Conservation (phyloP, 2,329 filamentous ascomycete genomes). For the Fonsecaea nubica region DNA sequence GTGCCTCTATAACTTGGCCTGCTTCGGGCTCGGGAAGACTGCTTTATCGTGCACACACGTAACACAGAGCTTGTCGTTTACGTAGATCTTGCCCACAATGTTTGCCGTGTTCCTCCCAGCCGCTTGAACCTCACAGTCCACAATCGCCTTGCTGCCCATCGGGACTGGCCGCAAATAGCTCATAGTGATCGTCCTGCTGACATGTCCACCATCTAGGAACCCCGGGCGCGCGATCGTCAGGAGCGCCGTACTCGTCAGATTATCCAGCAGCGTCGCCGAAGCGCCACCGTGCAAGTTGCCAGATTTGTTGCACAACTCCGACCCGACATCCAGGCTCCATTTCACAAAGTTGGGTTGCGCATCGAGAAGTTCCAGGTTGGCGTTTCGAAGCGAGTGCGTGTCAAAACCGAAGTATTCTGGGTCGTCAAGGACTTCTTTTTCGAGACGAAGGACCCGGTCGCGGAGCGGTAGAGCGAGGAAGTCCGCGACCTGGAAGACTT, state of each 20-base stretch:
- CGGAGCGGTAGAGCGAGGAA: slow-evolving; percentile 23
- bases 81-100: slow-evolving; percentile 31
- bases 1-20: slow-evolving; percentile 24
- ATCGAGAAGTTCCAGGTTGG: slow-evolving; percentile 25
- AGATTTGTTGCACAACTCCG: slow-evolving; percentile 33
- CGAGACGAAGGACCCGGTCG: slow-evolving; percentile 30
- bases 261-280: slow-evolving; percentile 71
- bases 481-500: slow-evolving; percentile 19
- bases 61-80: slow-evolving; percentile 37
- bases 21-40: slow-evolving; percentile 39
- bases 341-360: slow-evolving; percentile 27
- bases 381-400: slow-evolving; percentile 3
- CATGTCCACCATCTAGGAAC: slow-evolving; percentile 62
- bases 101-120: slow-evolving; percentile 34
- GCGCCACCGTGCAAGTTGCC: slow-evolving; percentile 48
- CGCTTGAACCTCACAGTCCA: slow-evolving; percentile 32
- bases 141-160: slow-evolving; percentile 22
- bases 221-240: slow-evolving; percentile 63
- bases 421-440: slow-evolving; percentile 24
- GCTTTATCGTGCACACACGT: slow-evolving; percentile 46
- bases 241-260: slow-evolving; percentile 66
- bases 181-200: slow-evolving; percentile 37
- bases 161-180: slow-evolving; percentile 34
- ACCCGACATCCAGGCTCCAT: slow-evolving; percentile 31
- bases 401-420: slow-evolving; percentile 34